Conservation (phyloP, 2,329 filamentous ascomycete genomes). For the Pseudohalonectria lignicola region DNA sequence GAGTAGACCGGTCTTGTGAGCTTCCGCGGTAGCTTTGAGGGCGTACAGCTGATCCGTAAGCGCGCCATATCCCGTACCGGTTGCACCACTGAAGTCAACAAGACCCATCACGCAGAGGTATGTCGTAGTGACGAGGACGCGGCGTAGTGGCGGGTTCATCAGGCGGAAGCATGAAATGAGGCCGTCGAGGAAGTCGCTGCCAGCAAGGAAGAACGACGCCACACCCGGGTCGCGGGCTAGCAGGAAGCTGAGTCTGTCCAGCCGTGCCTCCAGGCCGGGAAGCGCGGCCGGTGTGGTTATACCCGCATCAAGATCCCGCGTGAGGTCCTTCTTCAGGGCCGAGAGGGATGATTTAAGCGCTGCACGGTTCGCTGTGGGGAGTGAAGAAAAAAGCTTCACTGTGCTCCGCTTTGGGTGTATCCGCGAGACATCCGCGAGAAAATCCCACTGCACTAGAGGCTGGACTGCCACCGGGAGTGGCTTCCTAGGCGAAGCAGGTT, state of each 20-base stretch:
- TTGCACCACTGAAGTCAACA: no score
- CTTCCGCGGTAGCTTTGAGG: slow-evolving; percentile 60
- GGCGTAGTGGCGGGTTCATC: slow-evolving; percentile 52
- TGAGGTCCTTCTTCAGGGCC: slow-evolving; percentile 49
- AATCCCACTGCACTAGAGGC: slow-evolving; percentile 49
- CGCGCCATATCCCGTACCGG: slow-evolving; percentile 54
- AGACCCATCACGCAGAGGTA: slow-evolving; percentile 69
- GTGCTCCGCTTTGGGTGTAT: slow-evolving; percentile 55
- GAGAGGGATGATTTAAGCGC: slow-evolving; percentile 44
- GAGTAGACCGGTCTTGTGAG: slow-evolving; percentile 43
- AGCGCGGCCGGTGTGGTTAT: slow-evolving; percentile 37
- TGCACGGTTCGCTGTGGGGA: slow-evolving; percentile 41
- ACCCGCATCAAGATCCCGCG: slow-evolving; percentile 50
- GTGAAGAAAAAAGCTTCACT: slow-evolving; percentile 31
- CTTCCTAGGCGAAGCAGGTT: slow-evolving; percentile 17
- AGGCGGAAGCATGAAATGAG: slow-evolving; percentile 55
- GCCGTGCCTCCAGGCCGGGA: slow-evolving; percentile 37
- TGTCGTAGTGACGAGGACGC: slow-evolving; percentile 56
- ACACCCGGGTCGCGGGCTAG: slow-evolving; percentile 48
- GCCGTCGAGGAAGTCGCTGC: slow-evolving; percentile 79
- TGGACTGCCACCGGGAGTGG: not conserved
- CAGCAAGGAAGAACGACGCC: slow-evolving; percentile 60
- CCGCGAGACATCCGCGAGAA: slow-evolving; percentile 57
- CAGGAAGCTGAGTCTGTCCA: slow-evolving; percentile 52
- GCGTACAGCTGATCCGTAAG: slow-evolving; percentile 77